A percentile compares a stretch with the other conserved stretches of the same genome.
Evolutionary conservation across 1,139 yeast genomes (phyloP).

Genomic region (Hyphopichia wangnamkhiaoensis): DNA sequence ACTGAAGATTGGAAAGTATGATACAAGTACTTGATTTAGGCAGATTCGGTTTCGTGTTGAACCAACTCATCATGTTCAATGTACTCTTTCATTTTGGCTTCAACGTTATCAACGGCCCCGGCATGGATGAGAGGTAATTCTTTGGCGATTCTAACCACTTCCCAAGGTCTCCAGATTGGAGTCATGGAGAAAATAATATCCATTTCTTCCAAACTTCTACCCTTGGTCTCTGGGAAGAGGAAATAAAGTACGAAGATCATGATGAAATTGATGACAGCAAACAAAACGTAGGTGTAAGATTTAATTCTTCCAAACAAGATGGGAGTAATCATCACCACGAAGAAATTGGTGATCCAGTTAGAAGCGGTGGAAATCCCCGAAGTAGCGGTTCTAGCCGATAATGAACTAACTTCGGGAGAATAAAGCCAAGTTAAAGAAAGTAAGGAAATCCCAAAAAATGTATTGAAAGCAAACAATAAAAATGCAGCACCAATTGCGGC

Average conservation of each 20-base stretch:
- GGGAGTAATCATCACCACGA: constrained; percentile 36
- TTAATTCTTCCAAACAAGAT: constrained; percentile 23
- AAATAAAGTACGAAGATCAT: constrained; percentile 24
- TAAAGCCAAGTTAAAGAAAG: constrained; percentile 33
- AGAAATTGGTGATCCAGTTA: constrained; percentile 42
- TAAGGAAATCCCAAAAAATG: constrained; percentile 20
- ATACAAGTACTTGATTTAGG: too few species aligned
- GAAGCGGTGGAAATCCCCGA: constrained; percentile 38
- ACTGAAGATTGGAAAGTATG: too few species aligned
- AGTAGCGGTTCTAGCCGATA: constrained; percentile 28
- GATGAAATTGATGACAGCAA: constrained; percentile 25
- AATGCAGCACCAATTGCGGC: constrained; percentile 15
- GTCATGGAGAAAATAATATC: constrained; percentile 50
- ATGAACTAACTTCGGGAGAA: constrained; percentile 23
- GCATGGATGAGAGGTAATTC: constrained; percentile 30
- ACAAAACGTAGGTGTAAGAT: constrained; percentile 30
- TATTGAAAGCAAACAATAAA: constrained; percentile 12
- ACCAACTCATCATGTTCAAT: constrained; percentile 2
- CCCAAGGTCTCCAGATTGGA: constrained; percentile 38
- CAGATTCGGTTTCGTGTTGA: too few species aligned
- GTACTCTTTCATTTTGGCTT: constrained; percentile 6
- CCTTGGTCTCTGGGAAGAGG: constrained; percentile 32
- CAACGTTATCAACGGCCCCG: constrained; percentile 16
- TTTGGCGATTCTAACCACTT: constrained; percentile 37
- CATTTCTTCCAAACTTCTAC: constrained; percentile 32